A percentile compares a stretch with the other conserved stretches of the same genome.
Conservation (phyloP, 2,329 filamentous ascomycete genomes). For the Neodidymelliopsis sp. region DNA sequence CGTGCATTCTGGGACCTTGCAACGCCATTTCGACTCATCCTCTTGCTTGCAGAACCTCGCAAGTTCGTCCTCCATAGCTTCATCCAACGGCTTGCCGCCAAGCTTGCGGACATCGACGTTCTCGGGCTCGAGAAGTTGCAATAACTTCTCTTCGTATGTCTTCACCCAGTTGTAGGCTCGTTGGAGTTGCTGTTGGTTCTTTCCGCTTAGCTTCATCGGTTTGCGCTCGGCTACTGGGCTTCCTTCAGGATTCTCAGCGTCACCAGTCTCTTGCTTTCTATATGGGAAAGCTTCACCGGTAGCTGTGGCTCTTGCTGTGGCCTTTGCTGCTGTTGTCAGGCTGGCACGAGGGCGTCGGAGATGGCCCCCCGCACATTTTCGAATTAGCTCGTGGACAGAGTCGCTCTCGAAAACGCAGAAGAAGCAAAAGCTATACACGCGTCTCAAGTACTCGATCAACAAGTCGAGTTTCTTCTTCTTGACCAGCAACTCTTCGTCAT, state of each 20-base stretch:
- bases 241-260: constrained; percentile 69
- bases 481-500: constrained; percentile 85
- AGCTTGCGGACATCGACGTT: constrained; percentile 87
- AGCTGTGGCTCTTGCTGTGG: constrained; percentile 84
- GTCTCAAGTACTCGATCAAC: constrained; percentile 92
- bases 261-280: constrained; percentile 76
- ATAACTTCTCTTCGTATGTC: constrained; percentile 96
- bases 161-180: constrained; percentile 98
- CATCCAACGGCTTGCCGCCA: constrained; percentile 85
- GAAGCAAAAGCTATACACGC: constrained; percentile 99
- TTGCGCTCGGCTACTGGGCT: constrained; percentile 77
- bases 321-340: constrained; percentile 81
- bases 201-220: constrained; percentile 68
- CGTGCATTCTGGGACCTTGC: constrained; percentile 93
- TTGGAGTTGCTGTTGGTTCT: constrained; percentile 89
- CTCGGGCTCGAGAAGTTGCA: constrained; percentile 90
- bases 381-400: constrained; percentile 91
- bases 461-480: constrained; percentile 98
- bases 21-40: constrained; percentile 95
- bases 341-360: constrained; percentile 88
- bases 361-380: constrained; percentile 97
- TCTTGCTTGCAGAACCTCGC: constrained; percentile 93
- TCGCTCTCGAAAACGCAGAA: constrained; percentile 99
- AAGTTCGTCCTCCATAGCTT: constrained; percentile 86
- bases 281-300: constrained; percentile 82